Evolutionary conservation across 306 rosid species (phyloP).

Genomic region (Dalbergia cultrata): DNA sequence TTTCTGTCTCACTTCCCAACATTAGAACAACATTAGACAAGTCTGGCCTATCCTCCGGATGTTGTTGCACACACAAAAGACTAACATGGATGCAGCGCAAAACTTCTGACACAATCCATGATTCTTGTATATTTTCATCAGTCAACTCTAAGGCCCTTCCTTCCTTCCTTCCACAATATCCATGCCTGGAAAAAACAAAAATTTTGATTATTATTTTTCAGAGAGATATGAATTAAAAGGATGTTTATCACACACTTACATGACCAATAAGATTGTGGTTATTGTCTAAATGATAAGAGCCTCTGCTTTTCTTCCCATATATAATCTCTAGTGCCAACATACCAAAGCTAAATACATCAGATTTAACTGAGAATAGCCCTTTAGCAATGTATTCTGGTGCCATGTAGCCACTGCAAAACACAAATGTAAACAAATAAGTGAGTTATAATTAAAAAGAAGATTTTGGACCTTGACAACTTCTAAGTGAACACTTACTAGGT

Average conservation of each 20-base stretch:
- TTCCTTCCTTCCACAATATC: conserved; percentile 26
- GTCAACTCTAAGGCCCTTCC: background rate
- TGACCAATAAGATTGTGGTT: conserved; percentile 21
- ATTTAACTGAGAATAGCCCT: conserved; percentile 13
- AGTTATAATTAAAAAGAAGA: background rate
- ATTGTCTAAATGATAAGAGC: background rate
- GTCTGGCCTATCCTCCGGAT: background rate
- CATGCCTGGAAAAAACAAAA: conserved; percentile 7
- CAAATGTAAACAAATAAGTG: background rate
- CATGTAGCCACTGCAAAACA: conserved; percentile 35
- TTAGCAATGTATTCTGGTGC: conserved; percentile 35
- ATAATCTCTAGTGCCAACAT: conserved; percentile 15
- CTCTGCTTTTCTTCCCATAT: conserved; percentile 18
- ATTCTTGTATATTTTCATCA: background rate
- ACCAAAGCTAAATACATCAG: conserved; percentile 33
- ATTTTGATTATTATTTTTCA: background rate
- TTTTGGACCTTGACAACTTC: background rate
- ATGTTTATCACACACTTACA: background rate
- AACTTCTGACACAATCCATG: background rate
- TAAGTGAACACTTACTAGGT: conserved; percentile 1
- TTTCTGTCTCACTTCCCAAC: background rate
- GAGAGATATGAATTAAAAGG: background rate
- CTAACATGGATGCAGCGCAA: conserved; percentile 25
- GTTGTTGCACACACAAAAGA: conserved; percentile 24
- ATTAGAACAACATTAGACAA: background rate